phyloP scores from a whole-genome alignment of 2,329 filamentous ascomycete species.

The Penicillium sp. region DNA sequence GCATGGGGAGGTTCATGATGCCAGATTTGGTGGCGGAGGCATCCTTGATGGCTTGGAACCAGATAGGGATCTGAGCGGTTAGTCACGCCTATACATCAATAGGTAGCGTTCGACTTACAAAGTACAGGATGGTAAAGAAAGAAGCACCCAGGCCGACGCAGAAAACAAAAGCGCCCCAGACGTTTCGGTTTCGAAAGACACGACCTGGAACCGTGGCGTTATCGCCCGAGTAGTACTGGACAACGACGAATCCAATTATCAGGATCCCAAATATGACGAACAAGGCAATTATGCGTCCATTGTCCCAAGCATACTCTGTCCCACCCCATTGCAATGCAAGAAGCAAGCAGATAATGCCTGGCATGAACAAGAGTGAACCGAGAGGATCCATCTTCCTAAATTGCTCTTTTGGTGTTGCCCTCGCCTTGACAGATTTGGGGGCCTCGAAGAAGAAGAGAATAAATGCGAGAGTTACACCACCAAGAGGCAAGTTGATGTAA shows the following conservation, averaged over 20 bases:
- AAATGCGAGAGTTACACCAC: background rate
- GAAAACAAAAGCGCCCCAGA: constrained; percentile 33
- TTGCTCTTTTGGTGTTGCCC: background rate
- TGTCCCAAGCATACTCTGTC: constrained; percentile 23
- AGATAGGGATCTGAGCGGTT: constrained; percentile 42
- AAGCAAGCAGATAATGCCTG: constrained; percentile 12
- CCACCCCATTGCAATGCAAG: constrained; percentile 17
- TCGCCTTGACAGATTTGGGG: background rate
- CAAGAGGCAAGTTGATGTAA: constrained; percentile 14
- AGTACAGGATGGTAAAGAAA: constrained; percentile 1
- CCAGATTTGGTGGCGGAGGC: constrained; percentile 51
- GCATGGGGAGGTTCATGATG: constrained; percentile 48
- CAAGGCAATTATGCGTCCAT: constrained; percentile 28
- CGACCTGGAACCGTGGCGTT: constrained; percentile 56
- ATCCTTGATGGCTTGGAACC: constrained; percentile 54
- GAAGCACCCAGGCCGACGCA: background rate
- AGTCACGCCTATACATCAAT: background rate
- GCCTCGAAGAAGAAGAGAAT: constrained; percentile 1
- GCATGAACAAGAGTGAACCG: constrained; percentile 11
- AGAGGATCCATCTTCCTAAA: background rate
- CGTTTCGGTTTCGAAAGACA: constrained; percentile 40
- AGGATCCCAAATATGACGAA: constrained; percentile 33
- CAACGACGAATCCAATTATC: constrained; percentile 49
- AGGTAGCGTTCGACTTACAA: background rate
- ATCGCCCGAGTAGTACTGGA: constrained; percentile 54